Conservation (phyloP, 1,139 yeast species). For the Yamadazyma blattariae region DNA sequence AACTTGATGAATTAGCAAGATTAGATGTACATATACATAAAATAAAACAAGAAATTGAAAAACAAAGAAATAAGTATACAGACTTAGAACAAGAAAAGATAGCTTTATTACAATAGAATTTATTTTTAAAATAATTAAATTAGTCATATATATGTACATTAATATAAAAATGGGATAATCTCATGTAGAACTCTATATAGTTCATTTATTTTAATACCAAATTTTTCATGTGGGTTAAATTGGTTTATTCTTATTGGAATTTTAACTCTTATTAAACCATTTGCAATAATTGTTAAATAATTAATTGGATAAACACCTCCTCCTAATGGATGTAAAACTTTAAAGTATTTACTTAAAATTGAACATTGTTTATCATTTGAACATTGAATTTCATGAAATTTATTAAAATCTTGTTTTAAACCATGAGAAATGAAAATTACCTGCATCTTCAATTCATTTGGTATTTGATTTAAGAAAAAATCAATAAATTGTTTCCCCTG, state of each 20-base stretch:
- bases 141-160: slow-evolving; percentile 1
- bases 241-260: slow-evolving; percentile 20
- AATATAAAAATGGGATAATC: slow-evolving; percentile 16
- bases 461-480: slow-evolving; percentile 6
- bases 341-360: slow-evolving; percentile 23
- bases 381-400: not conserved
- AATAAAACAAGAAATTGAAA: slow-evolving; percentile 57
- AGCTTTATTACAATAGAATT: slow-evolving; percentile 35
- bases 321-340: slow-evolving; percentile 46
- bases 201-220: slow-evolving; percentile 17
- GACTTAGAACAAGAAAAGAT: slow-evolving; percentile 49
- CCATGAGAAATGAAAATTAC: slow-evolving; percentile 14
- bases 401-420: slow-evolving; percentile 3
- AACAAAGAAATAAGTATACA: slow-evolving; percentile 48
- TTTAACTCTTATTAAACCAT: slow-evolving; percentile 21
- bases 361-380: slow-evolving; percentile 14
- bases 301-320: slow-evolving; percentile 51
- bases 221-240: slow-evolving; percentile 11
- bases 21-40: slow-evolving; percentile 63
- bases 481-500: slow-evolving; percentile 27
- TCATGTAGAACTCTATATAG: slow-evolving; percentile 19
- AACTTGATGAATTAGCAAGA: slow-evolving; percentile 75
- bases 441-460: slow-evolving; percentile 9
- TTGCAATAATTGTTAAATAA: slow-evolving; percentile 32
- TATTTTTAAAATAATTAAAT: not conserved